These are phyloP conservation scores for Moricandia moricandioides DNA, from an alignment of 345 rosid species.

Conservation along the genomic window DNA sequence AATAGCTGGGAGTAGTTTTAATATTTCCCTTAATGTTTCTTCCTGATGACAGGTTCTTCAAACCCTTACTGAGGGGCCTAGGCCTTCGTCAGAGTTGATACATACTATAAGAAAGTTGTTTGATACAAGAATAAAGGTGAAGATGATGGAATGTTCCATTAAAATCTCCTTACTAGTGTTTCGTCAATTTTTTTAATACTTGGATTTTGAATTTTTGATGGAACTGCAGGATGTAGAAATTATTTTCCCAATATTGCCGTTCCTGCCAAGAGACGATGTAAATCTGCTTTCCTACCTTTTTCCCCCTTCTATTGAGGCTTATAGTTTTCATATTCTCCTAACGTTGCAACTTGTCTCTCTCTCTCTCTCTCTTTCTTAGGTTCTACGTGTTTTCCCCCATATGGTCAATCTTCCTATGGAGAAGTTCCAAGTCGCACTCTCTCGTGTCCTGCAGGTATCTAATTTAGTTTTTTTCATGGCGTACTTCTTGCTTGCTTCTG, in stretches of 20 bases:
- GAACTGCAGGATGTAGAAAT: slow-evolving; percentile 81
- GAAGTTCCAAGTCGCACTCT: slow-evolving; percentile 77
- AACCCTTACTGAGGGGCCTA: slow-evolving; percentile 70
- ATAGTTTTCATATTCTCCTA: slow-evolving; percentile 5
- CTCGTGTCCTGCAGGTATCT: slow-evolving; percentile 73
- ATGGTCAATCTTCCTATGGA: slow-evolving; percentile 79
- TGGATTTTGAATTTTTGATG: slow-evolving; percentile 33
- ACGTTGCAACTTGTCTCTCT: slow-evolving; percentile 2
- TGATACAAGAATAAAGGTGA: slow-evolving; percentile 87
- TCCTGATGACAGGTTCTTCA: slow-evolving; percentile 69
- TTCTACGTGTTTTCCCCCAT: slow-evolving; percentile 61
- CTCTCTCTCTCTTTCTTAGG: slow-evolving; percentile 41
- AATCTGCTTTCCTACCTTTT: slow-evolving; percentile 12
- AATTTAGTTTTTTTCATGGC: slow-evolving; percentile 1
- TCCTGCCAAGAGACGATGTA: slow-evolving; percentile 87
- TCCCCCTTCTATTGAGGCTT: background rate
- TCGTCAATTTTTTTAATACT: background rate
- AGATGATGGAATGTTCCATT: slow-evolving; percentile 16
- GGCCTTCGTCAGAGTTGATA: slow-evolving; percentile 78
- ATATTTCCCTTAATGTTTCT: slow-evolving; percentile 10
- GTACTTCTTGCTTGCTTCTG: slow-evolving; percentile 4
- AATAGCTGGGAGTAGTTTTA: slow-evolving; percentile 18
- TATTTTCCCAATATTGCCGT: slow-evolving; percentile 79
- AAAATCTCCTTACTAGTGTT: slow-evolving; percentile 1
- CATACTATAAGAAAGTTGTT: slow-evolving; percentile 71